Evolutionary conservation across 768 basidiomycete genomes (phyloP), one percentile per base, ranked within the genome.

Genomic region (Xerocomus brunneocitrinus): DNA sequence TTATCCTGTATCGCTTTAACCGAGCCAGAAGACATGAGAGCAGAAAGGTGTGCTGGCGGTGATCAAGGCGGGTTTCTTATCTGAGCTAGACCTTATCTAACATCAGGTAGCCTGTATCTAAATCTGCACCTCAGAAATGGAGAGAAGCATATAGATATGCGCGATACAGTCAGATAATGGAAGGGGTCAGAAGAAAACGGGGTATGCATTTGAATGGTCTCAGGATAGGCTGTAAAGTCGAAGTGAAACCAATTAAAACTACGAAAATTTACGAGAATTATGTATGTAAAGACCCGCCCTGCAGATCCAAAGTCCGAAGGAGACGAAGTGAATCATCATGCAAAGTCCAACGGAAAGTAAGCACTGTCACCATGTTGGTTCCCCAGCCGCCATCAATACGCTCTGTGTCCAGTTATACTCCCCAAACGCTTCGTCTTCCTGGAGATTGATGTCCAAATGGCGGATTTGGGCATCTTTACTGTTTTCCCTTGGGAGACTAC

Each of bases 341-440:
- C 59, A 19, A 19, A 19, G 19, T 53, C 58, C 22, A 41, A 41
- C 4, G 30, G 19, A 13, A 58, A 49, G 45, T 44, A 45, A 36
- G 16, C 38, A 50, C 24, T 40, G 47, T 66, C 41, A 71, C 73
- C 72, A 74, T 22, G 63, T 49, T 12, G 66, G 58, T 43, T 79
- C 74, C 47, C 84, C 82, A 52, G 85, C 86, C n/a, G 85, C 86
- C 68, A 82, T 67, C 53, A 91, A 66, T 46, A 91, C 88, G 59
- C 83, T 86, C 62, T 77, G 74, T 43, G 85, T 84, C 89, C 89
- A 91, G 63, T 88, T 81, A 46, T 81, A 84, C 54, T 74, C 75
- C 39, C 74, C 69, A 43, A 54, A 50, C 36, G 72, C 71, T 24
- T 78, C 77, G 54, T 79, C 74, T 49, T 74, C 62, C 2, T 58